Evolutionary conservation across 1,284 basidiomycete species (phyloP).

Genomic region (Leccinum cinnamomeum): DNA sequence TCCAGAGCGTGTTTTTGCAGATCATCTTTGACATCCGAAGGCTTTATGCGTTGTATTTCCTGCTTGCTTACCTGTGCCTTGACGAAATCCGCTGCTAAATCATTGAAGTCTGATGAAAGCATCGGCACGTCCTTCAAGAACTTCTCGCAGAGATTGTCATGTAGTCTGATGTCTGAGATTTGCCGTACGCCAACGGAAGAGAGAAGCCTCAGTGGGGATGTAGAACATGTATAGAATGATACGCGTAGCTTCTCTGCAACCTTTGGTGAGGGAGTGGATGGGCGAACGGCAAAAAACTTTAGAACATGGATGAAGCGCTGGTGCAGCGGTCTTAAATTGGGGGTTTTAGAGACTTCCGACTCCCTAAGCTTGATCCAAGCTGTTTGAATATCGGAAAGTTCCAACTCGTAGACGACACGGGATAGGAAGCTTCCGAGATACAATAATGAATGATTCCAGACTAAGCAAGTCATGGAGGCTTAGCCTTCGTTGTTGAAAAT

Average conservation of each 20-base stretch:
- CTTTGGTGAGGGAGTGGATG: conserved; percentile 80
- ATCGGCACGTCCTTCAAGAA: conserved; percentile 84
- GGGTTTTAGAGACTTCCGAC: conserved; percentile 25
- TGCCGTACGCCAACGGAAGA: conserved; percentile 76
- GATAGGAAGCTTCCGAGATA: conserved; percentile 80
- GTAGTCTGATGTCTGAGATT: conserved; percentile 73
- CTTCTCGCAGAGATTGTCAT: conserved; percentile 63
- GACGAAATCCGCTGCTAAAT: conserved; percentile 61
- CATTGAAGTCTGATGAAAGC: conserved; percentile 61
- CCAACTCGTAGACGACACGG: conserved; percentile 83
- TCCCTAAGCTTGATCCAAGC: conserved; percentile 39
- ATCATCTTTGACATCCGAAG: conserved; percentile 81
- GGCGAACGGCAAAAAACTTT: conserved; percentile 83
- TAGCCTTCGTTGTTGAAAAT: no score
- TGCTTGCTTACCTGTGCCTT: conserved; percentile 52
- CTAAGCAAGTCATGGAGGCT: conserved; percentile 21
- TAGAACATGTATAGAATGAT: conserved; percentile 73
- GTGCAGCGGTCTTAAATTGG: conserved; percentile 33
- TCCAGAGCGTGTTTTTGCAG: conserved; percentile 71
- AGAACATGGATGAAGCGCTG: conserved; percentile 74
- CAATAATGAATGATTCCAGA: conserved; percentile 86
- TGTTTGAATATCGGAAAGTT: conserved; percentile 58
- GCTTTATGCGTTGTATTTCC: conserved; percentile 71
- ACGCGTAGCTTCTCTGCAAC: conserved; percentile 74
- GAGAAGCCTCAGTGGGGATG: conserved; percentile 64